Evolutionary conservation across 768 basidiomycete genomes (phyloP).

Genomic region (Phlebiopsis flavidoalba): DNA sequence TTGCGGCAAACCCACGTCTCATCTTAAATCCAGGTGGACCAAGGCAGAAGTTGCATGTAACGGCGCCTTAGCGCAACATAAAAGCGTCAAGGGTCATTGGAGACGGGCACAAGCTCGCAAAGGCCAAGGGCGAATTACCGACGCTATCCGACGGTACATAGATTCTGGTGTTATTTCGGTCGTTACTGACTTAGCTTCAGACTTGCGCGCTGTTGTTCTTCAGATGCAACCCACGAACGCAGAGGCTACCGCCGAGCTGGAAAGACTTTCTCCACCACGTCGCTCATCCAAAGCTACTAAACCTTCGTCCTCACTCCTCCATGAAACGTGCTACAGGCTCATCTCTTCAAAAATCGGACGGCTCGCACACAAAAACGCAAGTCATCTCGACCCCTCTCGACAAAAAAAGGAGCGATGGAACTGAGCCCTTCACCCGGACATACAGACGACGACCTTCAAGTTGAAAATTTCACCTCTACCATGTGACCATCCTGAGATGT

Average conservation of each 20-base stretch:
- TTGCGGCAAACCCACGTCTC: not conserved
- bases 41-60: conserved; percentile 70
- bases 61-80: conserved; percentile 56
- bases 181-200: conserved; percentile 26
- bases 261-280: conserved; percentile 29
- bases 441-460: conserved; percentile 45
- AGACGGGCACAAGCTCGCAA: conserved; percentile 63
- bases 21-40: conserved; percentile 48
- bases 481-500: conserved; percentile 36
- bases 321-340: conserved; percentile 13
- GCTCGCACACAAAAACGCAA: conserved; percentile 21
- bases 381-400: not conserved
- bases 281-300: not conserved
- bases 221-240: conserved; percentile 58
- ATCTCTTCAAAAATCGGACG: conserved; percentile 7
- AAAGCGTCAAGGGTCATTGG: conserved; percentile 65
- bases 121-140: conserved; percentile 51
- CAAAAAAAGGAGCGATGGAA: conserved; percentile 13
- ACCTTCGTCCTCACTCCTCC: not conserved
- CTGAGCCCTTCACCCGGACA: conserved; percentile 50
- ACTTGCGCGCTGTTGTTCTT: conserved; percentile 51
- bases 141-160: conserved; percentile 54
- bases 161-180: not conserved
- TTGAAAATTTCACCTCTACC: conserved; percentile 49
- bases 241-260: conserved; percentile 57